Evolutionary conservation across 352 stramenopile genomes (phyloP).

Genomic region (Globisporangium abappressorium): DNA sequence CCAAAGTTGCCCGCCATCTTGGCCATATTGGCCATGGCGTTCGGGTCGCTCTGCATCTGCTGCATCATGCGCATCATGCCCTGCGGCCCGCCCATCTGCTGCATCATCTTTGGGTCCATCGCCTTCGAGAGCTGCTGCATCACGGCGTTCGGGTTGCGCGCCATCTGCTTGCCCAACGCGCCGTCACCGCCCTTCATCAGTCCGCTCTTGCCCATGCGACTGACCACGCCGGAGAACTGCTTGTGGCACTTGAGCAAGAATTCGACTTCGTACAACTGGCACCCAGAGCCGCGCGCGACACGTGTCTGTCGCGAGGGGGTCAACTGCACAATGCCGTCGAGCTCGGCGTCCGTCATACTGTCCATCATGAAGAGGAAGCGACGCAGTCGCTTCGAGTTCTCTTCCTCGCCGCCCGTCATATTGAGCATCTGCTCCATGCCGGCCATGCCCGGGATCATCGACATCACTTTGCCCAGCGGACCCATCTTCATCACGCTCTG

Average conservation of each 20-base stretch:
- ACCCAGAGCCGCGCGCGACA: constrained; percentile 92
- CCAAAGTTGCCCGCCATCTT: constrained; percentile 69
- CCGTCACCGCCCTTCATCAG: constrained; percentile 90
- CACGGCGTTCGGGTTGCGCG: constrained; percentile 94
- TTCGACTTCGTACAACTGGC: constrained; percentile 83
- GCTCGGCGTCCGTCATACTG: constrained; percentile 96
- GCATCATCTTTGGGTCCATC: constrained; percentile 93
- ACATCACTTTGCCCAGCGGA: constrained; percentile 97
- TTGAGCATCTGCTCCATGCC: constrained; percentile 90
- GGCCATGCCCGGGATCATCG: constrained; percentile 96
- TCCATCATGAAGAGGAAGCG: constrained; percentile 99
- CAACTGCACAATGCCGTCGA: constrained; percentile 90
- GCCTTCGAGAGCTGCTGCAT: constrained; percentile 96
- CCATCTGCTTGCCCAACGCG: constrained; percentile 91
- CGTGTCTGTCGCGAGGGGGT: constrained; percentile 71
- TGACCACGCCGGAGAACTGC: constrained; percentile 93
- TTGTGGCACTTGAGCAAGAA: constrained; percentile 96
- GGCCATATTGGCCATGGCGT: constrained; percentile 67
- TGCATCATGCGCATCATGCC: constrained; percentile 93
- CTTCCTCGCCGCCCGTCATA: constrained; percentile 90
- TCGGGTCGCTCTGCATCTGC: constrained; percentile 90
- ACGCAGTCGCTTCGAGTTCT: constrained; percentile 91
- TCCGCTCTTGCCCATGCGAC: constrained; percentile 96
- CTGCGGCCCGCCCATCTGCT: constrained; percentile 75
- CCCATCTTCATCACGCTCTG: constrained; percentile 98